Conservation (phyloP, 1,284 basidiomycete species). For the Pholiota adiposa region DNA sequence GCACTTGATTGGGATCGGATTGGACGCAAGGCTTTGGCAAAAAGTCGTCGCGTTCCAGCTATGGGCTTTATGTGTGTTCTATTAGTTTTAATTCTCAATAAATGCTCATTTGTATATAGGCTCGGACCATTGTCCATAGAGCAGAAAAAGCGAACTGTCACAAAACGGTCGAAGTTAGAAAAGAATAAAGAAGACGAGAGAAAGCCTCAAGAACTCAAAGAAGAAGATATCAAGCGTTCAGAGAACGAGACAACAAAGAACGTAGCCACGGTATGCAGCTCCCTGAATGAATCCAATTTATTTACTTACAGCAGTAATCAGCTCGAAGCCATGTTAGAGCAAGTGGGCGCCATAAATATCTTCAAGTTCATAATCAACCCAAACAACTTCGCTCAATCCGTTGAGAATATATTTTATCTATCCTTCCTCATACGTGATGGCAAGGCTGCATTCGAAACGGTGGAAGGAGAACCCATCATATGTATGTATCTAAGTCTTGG, state of each 20-base stretch:
- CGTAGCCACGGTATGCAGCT: conserved; percentile 58
- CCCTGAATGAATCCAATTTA: background rate
- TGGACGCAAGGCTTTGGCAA: conserved; percentile 72
- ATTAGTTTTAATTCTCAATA: background rate
- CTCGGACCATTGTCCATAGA: conserved; percentile 79
- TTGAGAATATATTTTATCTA: conserved; percentile 93
- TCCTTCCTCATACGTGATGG: conserved; percentile 91
- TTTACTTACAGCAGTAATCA: conserved; percentile 27
- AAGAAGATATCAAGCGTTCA: conserved; percentile 76
- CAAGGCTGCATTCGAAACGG: conserved; percentile 70
- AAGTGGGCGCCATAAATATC: conserved; percentile 61
- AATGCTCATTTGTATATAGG: conserved; percentile 47
- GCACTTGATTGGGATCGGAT: conserved; percentile 75
- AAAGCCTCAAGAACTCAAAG: conserved; percentile 74
- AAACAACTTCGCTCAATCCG: conserved; percentile 85
- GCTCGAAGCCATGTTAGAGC: conserved; percentile 59
- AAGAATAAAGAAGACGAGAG: conserved; percentile 71
- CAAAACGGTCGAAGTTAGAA: conserved; percentile 71
- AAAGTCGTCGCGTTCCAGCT: conserved; percentile 73
- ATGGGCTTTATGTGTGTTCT: conserved; percentile 78
- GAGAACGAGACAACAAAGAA: conserved; percentile 86
- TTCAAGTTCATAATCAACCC: conserved; percentile 90
- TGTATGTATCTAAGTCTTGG: conserved; percentile 45
- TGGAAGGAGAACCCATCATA: conserved; percentile 74
- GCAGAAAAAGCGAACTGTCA: conserved; percentile 65